These are phyloP conservation scores for Ceriops decandra DNA, from an alignment of 345 rosid genomes.

Conservation along the genomic window DNA sequence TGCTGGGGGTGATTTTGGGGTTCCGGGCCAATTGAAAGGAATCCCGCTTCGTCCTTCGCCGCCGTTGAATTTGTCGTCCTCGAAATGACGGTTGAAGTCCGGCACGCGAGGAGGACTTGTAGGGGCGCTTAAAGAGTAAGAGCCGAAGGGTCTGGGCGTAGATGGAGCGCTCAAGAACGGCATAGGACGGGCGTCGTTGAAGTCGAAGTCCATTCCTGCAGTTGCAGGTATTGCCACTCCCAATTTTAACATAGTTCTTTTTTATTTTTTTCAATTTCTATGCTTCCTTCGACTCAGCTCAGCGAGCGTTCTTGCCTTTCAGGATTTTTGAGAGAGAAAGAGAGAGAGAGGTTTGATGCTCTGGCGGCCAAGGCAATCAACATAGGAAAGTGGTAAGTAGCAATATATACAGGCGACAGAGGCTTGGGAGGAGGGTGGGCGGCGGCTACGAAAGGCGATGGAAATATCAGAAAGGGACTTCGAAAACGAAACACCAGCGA, in stretches of 20 bases:
- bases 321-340: neutral
- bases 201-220: constrained; percentile 46
- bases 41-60: neutral
- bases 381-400: neutral
- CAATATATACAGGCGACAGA: too few relatives aligned
- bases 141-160: constrained; percentile 57
- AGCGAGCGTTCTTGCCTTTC: neutral
- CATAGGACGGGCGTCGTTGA: constrained; percentile 38
- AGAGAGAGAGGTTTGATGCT: neutral
- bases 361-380: neutral
- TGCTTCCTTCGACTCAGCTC: neutral
- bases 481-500: neutral
- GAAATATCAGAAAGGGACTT: neutral
- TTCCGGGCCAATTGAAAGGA: constrained; percentile 1
- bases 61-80: constrained; percentile 9
- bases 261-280: neutral
- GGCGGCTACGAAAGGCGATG: neutral
- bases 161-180: constrained; percentile 58
- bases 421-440: neutral
- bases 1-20: neutral
- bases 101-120: constrained; percentile 61
- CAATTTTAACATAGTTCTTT: constrained; percentile 20
- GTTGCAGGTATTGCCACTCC: constrained; percentile 45
- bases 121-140: constrained; percentile 66
- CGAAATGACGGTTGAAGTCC: constrained; percentile 51